Base-by-base conservation (phyloP, 805 yeast species). In the Candida nitratophila region DNA sequence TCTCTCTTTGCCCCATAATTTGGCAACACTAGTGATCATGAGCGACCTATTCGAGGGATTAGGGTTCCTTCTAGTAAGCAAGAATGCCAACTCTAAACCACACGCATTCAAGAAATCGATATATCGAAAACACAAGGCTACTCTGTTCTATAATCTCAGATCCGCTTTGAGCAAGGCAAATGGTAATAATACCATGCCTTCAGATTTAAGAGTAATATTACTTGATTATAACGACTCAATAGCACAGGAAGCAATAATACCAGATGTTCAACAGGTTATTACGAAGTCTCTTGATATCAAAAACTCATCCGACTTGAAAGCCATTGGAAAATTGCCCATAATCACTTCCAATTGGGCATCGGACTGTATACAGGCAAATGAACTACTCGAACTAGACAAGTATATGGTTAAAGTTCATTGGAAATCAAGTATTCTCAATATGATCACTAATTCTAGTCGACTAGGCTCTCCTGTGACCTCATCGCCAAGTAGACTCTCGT, bases 121-220 rank as follows among this genome's bases (percentile, higher is more conserved):
- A 11, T 63, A 61, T 55, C 44, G 45, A 27, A 40, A 44, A 15
- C 44, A 58, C 32, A 66, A 66, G 5, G 66, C 66, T 3, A 34
- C 17, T 3, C 46, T 61, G 16, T 42, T 30, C 9, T 44, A 39
- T 43, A 40, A 16, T 17, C 34, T 48, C 26, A 29, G 11, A 4
- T 27, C 34, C 14, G 36, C 21, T 4, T 10, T 24, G 27, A 24
- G 27, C 27, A 24, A 24, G 10, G 27, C 27, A 24, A 24, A 24
- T 10, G 10, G 10, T 7, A 24, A 24, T 24, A 6, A 24, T 6
- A 24, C 10, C 27, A 24, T 24, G 10, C 27, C 27, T 6, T 24
- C 27, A 24, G 10, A 24, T 24, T 24, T 24, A 10, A 24, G 27
- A 24, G 27, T 24, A 24, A 17, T 22, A 22, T 26, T 34, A 14